Conservation (phyloP, 2,329 filamentous ascomycete genomes). For the Epichloe hybrida region DNA sequence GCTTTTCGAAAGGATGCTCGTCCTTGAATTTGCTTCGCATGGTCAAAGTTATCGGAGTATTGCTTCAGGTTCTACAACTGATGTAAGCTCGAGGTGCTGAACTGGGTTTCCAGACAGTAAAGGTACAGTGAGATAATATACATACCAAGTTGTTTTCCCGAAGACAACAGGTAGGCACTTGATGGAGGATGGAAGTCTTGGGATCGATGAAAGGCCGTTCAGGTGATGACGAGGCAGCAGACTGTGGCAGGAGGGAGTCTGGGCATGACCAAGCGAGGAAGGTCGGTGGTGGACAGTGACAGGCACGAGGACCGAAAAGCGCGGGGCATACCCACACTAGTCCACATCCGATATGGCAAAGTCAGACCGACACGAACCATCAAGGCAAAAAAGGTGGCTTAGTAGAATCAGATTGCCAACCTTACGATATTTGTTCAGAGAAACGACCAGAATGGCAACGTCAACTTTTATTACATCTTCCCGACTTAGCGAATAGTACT, state of each 20-base stretch:
- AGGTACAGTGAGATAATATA: neutral
- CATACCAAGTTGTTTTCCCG: neutral
- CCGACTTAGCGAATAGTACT: too few species aligned
- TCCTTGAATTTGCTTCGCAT: slow-evolving; percentile 99
- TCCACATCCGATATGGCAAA: neutral
- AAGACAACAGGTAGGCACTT: neutral
- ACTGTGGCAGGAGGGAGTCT: slow-evolving; percentile 6
- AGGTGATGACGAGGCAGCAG: slow-evolving; percentile 14
- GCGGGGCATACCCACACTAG: slow-evolving; percentile 1
- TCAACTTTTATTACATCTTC: too few species aligned
- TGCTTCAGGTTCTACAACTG: neutral
- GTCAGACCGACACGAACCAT: neutral
- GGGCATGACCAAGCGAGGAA: slow-evolving; percentile 5
- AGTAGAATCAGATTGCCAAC: too few species aligned
- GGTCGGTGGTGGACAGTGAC: slow-evolving; percentile 9
- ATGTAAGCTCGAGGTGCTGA: slow-evolving; percentile 1
- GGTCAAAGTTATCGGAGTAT: slow-evolving; percentile 25
- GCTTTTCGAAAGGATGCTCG: slow-evolving; percentile 99
- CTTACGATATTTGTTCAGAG: too few species aligned
- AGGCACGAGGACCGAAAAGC: slow-evolving; percentile 4
- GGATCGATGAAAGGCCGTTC: slow-evolving; percentile 7
- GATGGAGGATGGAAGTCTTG: slow-evolving; percentile 3
- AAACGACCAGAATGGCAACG: too few species aligned
- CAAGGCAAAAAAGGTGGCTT: too few species aligned
- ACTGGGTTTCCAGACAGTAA: neutral